Conservation (phyloP, 805 yeast genomes). For the Candida morakotiae region DNA sequence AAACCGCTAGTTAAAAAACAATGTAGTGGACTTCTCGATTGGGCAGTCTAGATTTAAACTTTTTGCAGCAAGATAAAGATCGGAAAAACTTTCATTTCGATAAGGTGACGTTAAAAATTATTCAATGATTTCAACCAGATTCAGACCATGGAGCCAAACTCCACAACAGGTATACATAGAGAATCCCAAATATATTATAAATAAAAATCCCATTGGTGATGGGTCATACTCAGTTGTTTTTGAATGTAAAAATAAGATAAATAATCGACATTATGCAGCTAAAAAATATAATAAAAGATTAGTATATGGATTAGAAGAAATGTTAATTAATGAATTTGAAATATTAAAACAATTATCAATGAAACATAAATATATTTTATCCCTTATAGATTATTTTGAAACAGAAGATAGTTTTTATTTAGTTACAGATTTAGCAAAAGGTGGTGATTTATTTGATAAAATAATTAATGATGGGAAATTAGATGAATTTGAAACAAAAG, state of each 20-base stretch:
- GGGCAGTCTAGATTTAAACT: too few relatives aligned
- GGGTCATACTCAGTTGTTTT: constrained; percentile 51
- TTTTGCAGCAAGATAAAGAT: too few relatives aligned
- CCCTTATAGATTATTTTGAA: constrained; percentile 66
- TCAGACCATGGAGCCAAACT: background rate
- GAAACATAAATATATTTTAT: constrained; percentile 53
- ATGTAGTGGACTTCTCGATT: background rate
- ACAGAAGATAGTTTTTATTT: constrained; percentile 52
- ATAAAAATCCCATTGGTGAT: constrained; percentile 32
- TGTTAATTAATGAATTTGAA: constrained; percentile 58
- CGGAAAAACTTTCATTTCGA: background rate
- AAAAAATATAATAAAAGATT: constrained; percentile 48
- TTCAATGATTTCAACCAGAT: too few relatives aligned
- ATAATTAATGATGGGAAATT: constrained; percentile 45
- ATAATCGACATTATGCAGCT: constrained; percentile 48
- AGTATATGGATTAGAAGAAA: constrained; percentile 48
- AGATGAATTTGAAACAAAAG: constrained; percentile 44
- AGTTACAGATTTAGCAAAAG: constrained; percentile 63
- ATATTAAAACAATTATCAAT: constrained; percentile 49
- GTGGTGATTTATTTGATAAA: constrained; percentile 66
- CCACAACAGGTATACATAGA: too few relatives aligned
- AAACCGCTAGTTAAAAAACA: background rate
- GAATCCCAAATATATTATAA: constrained; percentile 28
- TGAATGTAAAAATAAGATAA: constrained; percentile 42
- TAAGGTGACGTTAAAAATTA: background rate